Base-by-base conservation (phyloP, 179 eudicot species). In the Nepenthes alata region DNA sequence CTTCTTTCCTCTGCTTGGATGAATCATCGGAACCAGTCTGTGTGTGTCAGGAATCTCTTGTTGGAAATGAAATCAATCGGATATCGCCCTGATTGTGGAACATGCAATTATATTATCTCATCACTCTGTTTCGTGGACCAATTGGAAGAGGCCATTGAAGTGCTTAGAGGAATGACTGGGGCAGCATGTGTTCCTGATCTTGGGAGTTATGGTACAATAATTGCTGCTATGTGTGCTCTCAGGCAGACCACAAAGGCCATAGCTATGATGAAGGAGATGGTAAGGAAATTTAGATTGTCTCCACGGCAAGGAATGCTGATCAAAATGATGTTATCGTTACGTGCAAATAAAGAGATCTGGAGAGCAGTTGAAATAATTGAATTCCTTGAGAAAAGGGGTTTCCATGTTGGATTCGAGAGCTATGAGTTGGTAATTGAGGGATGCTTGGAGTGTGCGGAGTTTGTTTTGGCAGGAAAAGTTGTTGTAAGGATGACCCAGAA, bases 51-150 rank as follows among this genome's bases (percentile, higher is more conserved):
- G 15, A 63, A 14, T 35, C 74, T 85, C 49, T 68, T 91, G 25
- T 48, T 67, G 49, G 83, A 73, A 61, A 85, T 88, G 96, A 66
- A 77, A 37, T 69, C 83, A 38, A 80, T 83, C 51, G 97, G 91
- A 64, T 91, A 88, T 69, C 38, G 36, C 47, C 90, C 86, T 38
- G 97, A 90, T 67, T 66, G 63, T 58, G 97, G 93, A 55, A 85
- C 83, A 10, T 90, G 90, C 69, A 90, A 85, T 61, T 90, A 78
- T 59, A 75, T 90, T 50, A 77, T 90, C 36, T 66, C 75, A 37
- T 88, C 97, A 5, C 90, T 90, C 51, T 88, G 91, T 73, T 81
- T 77, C 47, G 87, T 84, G 59, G 87, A 84, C 66, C 75, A 80
- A 62, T 65, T 78, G 55, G 81, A 70, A 5, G 91, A 86, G 70